These are phyloP conservation scores for Calonectria henricotiae DNA, from an alignment of 2,329 filamentous ascomycete species.

Conservation along the genomic window DNA sequence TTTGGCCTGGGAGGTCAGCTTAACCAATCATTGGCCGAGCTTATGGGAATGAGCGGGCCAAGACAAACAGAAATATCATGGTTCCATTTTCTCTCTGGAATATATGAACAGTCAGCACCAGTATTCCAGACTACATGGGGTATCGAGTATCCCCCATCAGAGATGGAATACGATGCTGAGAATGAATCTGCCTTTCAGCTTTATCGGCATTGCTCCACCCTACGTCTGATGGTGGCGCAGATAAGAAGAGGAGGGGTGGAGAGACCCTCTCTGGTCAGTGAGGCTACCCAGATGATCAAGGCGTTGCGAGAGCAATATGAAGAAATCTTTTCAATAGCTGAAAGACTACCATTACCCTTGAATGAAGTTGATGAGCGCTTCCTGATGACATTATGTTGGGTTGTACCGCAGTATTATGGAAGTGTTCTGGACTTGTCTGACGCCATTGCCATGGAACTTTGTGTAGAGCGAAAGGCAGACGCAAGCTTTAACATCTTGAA, in stretches of 20 bases:
- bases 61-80: background rate
- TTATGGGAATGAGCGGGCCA: background rate
- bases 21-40: constrained; percentile 6
- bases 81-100: constrained; percentile 17
- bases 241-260: background rate
- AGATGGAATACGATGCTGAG: constrained; percentile 8
- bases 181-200: constrained; percentile 21
- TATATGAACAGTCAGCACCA: constrained; percentile 20
- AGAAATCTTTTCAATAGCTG: background rate
- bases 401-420: constrained; percentile 13
- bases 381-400: constrained; percentile 20
- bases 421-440: constrained; percentile 5
- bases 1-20: constrained; percentile 21
- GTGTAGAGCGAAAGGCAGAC: background rate
- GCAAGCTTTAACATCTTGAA: background rate
- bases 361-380: background rate
- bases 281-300: background rate
- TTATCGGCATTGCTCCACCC: constrained; percentile 15
- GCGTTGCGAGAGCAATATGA: background rate
- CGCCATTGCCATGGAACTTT: background rate
- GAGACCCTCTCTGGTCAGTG: background rate
- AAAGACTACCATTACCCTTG: background rate
- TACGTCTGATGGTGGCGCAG: background rate
- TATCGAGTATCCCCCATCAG: constrained; percentile 1
- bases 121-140: constrained; percentile 8